A percentile compares a stretch with the other conserved stretches of the same genome.
These are phyloP conservation scores for Boletus vermiculosoides DNA, from an alignment of 768 basidiomycete species.

Conservation along the genomic window DNA sequence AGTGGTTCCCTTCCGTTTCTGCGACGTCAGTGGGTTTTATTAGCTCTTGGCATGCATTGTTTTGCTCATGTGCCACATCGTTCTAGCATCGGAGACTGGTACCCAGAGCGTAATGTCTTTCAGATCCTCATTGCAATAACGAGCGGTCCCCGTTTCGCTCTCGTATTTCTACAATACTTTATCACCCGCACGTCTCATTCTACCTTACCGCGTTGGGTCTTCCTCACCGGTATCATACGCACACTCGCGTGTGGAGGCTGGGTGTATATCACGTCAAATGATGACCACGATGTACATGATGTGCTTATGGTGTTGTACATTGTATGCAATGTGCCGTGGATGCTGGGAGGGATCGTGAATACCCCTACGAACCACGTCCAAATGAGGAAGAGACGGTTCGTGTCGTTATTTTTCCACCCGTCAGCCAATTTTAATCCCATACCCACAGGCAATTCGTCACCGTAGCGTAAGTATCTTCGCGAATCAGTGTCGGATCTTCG, in stretches of 20 bases:
- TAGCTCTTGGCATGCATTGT: not conserved
- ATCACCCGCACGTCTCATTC: conserved; percentile 47
- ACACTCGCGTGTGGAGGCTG: conserved; percentile 87
- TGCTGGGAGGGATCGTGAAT: conserved; percentile 64
- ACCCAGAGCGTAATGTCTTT: conserved; percentile 80
- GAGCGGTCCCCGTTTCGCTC: conserved; percentile 75
- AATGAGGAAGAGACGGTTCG: conserved; percentile 55
- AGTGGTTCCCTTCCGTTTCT: conserved; percentile 91
- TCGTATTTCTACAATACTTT: conserved; percentile 63
- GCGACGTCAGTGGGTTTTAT: conserved; percentile 54
- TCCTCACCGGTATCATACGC: conserved; percentile 62
- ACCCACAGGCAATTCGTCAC: conserved; percentile 51
- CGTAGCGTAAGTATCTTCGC: conserved; percentile 36
- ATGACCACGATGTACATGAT: conserved; percentile 84
- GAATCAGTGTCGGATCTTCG: not conserved
- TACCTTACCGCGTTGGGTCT: conserved; percentile 49
- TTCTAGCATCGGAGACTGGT: conserved; percentile 87
- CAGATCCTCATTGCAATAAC: conserved; percentile 87
- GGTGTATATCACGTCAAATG: conserved; percentile 86
- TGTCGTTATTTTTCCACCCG: not conserved
- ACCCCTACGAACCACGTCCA: conserved; percentile 43
- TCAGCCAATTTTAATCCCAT: not conserved
- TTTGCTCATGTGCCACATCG: conserved; percentile 1
- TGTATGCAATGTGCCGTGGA: conserved; percentile 84
- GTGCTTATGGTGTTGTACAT: conserved; percentile 87